These are phyloP conservation scores for Leishmania martiniquensis DNA, from an alignment of 208 protist species.

Conservation along the genomic window DNA sequence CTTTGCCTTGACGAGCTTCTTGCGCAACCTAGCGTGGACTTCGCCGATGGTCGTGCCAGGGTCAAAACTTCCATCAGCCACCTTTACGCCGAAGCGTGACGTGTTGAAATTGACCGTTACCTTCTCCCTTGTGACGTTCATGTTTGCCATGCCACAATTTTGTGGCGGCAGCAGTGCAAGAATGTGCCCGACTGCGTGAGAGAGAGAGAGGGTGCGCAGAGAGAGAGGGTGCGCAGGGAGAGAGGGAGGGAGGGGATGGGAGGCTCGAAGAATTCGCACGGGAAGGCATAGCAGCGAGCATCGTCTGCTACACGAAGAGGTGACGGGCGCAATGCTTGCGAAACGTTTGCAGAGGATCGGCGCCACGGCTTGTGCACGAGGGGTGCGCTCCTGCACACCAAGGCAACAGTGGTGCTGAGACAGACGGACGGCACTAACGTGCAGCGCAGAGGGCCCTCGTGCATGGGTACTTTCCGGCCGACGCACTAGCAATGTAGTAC, in stretches of 20 bases:
- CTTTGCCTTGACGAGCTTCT: constrained; percentile 52
- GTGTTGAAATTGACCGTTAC: constrained; percentile 66
- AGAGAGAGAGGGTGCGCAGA: background rate
- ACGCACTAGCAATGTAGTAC: background rate
- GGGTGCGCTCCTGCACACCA: background rate
- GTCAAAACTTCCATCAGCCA: constrained; percentile 60
- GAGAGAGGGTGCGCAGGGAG: background rate
- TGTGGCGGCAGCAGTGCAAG: background rate
- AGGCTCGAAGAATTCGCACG: background rate
- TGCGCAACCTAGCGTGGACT: constrained; percentile 58
- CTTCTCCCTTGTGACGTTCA: constrained; percentile 37
- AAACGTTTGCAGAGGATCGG: background rate
- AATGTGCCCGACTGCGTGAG: background rate
- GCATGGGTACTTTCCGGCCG: background rate
- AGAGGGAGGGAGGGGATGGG: background rate
- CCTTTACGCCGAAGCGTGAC: constrained; percentile 40
- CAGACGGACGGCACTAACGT: background rate
- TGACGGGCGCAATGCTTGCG: background rate
- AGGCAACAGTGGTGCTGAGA: background rate
- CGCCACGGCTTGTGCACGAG: background rate
- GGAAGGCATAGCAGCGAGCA: background rate
- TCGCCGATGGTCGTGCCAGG: constrained; percentile 64
- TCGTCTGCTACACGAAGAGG: background rate
- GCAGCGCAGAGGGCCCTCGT: background rate
- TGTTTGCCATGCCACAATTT: background rate